Conservation (phyloP, 2,329 filamentous ascomycete genomes). For the Penicillium thymicola region DNA sequence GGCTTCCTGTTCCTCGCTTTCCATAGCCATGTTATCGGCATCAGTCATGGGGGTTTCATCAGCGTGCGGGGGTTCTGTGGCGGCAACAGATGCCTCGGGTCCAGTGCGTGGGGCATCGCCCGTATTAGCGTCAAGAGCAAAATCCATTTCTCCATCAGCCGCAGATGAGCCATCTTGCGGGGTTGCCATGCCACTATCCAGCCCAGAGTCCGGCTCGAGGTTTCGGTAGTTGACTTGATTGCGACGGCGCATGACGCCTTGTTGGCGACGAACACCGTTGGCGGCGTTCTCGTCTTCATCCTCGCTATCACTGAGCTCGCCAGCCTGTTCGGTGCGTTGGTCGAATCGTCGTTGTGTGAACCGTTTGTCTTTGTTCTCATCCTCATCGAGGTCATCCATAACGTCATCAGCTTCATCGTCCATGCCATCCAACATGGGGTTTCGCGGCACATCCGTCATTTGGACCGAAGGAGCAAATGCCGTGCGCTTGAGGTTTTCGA, state of each 20-base stretch:
- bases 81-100: slow-evolving; percentile 31
- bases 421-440: slow-evolving; percentile 53
- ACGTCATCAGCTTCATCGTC: slow-evolving; percentile 65
- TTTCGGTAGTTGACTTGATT: slow-evolving; percentile 63
- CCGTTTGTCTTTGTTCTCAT: slow-evolving; percentile 79
- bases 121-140: slow-evolving; percentile 38
- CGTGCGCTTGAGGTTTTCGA: slow-evolving; percentile 64
- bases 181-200: slow-evolving; percentile 51
- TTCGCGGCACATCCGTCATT: slow-evolving; percentile 61
- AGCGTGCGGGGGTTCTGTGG: slow-evolving; percentile 29
- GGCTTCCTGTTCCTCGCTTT: slow-evolving; percentile 29
- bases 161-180: slow-evolving; percentile 43
- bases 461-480: slow-evolving; percentile 62
- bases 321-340: slow-evolving; percentile 69
- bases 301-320: slow-evolving; percentile 83
- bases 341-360: slow-evolving; percentile 81
- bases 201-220: slow-evolving; percentile 53
- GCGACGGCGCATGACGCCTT: slow-evolving; percentile 47
- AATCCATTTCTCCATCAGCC: slow-evolving; percentile 45
- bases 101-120: slow-evolving; percentile 37
- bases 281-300: slow-evolving; percentile 72
- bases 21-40: slow-evolving; percentile 30
- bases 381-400: slow-evolving; percentile 71
- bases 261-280: slow-evolving; percentile 66
- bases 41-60: slow-evolving; percentile 35